These are phyloP conservation scores for Metschnikowia reukaufii DNA, from an alignment of 805 yeast genomes.

Conservation along the genomic window DNA sequence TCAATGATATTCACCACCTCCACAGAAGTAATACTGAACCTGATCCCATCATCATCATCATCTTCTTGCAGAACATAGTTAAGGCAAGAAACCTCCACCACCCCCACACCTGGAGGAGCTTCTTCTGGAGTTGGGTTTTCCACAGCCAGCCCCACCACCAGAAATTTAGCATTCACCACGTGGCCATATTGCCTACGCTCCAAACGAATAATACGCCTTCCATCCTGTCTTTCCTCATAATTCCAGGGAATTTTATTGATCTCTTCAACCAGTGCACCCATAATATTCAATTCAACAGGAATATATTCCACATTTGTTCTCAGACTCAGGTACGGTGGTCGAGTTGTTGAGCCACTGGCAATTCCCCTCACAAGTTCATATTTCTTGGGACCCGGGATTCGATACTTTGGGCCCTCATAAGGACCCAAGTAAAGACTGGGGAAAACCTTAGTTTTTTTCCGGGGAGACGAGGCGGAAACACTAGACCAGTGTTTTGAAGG, in stretches of 20 bases:
- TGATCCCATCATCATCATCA: conserved; percentile 20
- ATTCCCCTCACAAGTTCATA: conserved; percentile 55
- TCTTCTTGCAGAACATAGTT: conserved; percentile 41
- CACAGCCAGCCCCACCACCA: conserved; percentile 48
- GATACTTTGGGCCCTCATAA: conserved; percentile 8
- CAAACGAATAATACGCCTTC: conserved; percentile 56
- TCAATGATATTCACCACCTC: conserved; percentile 68
- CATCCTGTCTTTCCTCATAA: conserved; percentile 44
- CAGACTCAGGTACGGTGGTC: conserved; percentile 49
- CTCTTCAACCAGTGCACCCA: conserved; percentile 47
- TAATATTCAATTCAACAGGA: conserved; percentile 50
- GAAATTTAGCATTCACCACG: conserved; percentile 48
- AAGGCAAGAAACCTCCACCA: conserved; percentile 60
- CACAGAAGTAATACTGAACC: conserved; percentile 59
- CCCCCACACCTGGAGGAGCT: conserved; percentile 42
- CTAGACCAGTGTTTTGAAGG: conserved; percentile 2
- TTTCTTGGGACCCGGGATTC: conserved; percentile 9
- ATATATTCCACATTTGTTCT: conserved; percentile 28
- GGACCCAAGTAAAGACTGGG: conserved; percentile 4
- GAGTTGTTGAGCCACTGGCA: conserved; percentile 54
- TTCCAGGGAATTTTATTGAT: conserved; percentile 56
- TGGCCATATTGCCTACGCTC: conserved; percentile 54
- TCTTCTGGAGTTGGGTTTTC: conserved; percentile 46
- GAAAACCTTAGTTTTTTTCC: not conserved
- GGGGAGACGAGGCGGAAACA: not conserved